Base-by-base conservation (phyloP, 192 early-diverging fungal genomes). In the Coemansia sp. region DNA sequence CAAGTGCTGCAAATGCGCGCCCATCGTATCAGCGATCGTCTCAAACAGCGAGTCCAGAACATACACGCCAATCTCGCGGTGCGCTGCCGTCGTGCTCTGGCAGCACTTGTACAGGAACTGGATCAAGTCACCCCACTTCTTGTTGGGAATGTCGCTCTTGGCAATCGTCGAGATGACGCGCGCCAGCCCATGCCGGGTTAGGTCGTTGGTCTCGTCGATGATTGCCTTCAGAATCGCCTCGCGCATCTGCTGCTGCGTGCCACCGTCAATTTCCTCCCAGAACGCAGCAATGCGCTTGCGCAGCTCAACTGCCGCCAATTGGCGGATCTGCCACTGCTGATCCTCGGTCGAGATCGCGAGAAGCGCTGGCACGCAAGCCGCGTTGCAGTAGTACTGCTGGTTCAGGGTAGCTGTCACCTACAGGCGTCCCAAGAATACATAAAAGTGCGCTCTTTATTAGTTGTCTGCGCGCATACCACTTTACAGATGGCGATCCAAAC, bases 151-250 rank as follows among this genome's bases (percentile, higher is more conserved):
- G 67, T 95, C 94, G 29, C 90, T 81, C 70, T 90, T 86, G 42
- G 94, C 95, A 51, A 94, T 87, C 27, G 91, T 87, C n/a, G 95
- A 90, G 60, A 96, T 93, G n/a, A 93, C 94, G 53, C 92, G 92
- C 14, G 94, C 90, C 68, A 91, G 82, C 14, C 90, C 84, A 72
- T 94, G 92, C 45, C 93, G 88, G 6, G 90, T 88, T 36, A 89
- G 83, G 22, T 87, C 73, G 35, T 73, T 77, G 46, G 86, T 86
- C 70, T 97, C 95, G 32, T 83, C 82, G 11, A 95, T 63, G 37
- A 92, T 88, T 32, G 89, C 86, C 49, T 90, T 82, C n/a, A 95
- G 73, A 25, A 96, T 76, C 20, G 85, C 76, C 31, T 82, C 76
- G 60, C 91, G 92, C 57, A 95, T 88, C 51, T 76, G 70, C 46